Base-by-base conservation (phyloP, 1,284 basidiomycete genomes). In the Taiwanofungus camphoratus region DNA sequence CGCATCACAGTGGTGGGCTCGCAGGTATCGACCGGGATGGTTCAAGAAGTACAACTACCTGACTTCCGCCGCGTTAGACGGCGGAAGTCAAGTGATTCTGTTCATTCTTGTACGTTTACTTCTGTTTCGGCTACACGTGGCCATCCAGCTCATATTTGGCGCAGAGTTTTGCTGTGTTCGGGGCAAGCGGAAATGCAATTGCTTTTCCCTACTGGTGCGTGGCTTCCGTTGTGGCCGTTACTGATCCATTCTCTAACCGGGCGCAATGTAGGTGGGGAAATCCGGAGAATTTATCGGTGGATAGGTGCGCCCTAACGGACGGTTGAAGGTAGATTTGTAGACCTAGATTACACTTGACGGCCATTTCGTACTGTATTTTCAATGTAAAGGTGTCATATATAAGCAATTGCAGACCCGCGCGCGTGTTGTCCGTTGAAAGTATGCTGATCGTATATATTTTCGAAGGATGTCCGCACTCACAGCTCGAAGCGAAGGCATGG, bases 141-240 rank as follows among this genome's bases (percentile, higher is more conserved):
- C 26, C 8, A 27, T 33, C 31, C 9, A 33, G 31, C 7, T 36
- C 39, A 39, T 19, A 37, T 26, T 11, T 11, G 12, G 2, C 22
- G 9, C 52, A 69, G 83, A 61, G 58, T 74, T 76, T 74, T 76
- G 67, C 87, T 69, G 72, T 85, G 73, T 70, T 86, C 70, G 60
- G 85, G 71, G 71, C 73, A 66, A 60, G 77, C 74, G 50, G 82
- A 63, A 55, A 76, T 64, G 49, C 70, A 61, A 56, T 86, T 66
- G 59, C 67, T 55, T 62, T 81, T 74, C 68, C 78, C 2, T 57
- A 55, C 50, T 62, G 61, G 60, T 61, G 27, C 38, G 52, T 48
- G 21, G 1, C 7, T 12, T 15, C n/a, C 1, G 11, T 2, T 26
- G 21, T n/a, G n/a, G n/a, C n/a, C n/a, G n/a, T n/a, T n/a, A 26